A percentile compares a stretch with the other conserved stretches of the same genome.
Conservation (phyloP, 805 yeast species). For the Saccharomycopsis synnaedendra region DNA sequence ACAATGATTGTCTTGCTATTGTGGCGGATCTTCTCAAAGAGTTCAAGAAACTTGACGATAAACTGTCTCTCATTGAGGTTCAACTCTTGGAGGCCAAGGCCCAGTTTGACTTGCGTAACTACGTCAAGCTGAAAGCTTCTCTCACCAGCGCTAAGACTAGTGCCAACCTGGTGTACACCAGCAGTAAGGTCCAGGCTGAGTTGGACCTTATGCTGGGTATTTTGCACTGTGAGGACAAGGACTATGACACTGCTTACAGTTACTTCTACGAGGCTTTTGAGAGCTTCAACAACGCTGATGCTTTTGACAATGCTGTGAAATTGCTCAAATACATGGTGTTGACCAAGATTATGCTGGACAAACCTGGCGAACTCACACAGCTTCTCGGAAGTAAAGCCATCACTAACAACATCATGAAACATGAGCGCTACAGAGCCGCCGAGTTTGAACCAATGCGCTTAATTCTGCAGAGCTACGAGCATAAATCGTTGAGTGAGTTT, state of each 20-base stretch:
- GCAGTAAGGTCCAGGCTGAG: conserved; percentile 89
- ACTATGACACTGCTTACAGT: conserved; percentile 90
- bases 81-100: conserved; percentile 85
- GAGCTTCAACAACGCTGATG: conserved; percentile 49
- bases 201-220: conserved; percentile 93
- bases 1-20: conserved; percentile 59
- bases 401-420: conserved; percentile 50
- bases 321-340: conserved; percentile 87
- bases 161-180: conserved; percentile 94
- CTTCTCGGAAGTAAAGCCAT: conserved; percentile 67
- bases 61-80: conserved; percentile 88
- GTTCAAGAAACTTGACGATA: conserved; percentile 90
- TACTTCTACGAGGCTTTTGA: conserved; percentile 94
- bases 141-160: conserved; percentile 92
- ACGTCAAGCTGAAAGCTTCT: conserved; percentile 85
- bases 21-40: conserved; percentile 67
- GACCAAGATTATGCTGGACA: conserved; percentile 85
- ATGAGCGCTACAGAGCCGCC: conserved; percentile 5
- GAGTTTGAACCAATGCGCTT: conserved; percentile 64
- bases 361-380: conserved; percentile 74
- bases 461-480: conserved; percentile 20
- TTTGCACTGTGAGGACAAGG: conserved; percentile 92
- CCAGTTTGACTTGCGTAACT: conserved; percentile 82
- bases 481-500: conserved; percentile 84
- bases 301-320: conserved; percentile 53